Percentiles rank a stretch among this genome's conserved stretches.
These are phyloP conservation scores for Cyclocybe cylindracea DNA, from an alignment of 768 basidiomycete genomes.

Conservation along the genomic window DNA sequence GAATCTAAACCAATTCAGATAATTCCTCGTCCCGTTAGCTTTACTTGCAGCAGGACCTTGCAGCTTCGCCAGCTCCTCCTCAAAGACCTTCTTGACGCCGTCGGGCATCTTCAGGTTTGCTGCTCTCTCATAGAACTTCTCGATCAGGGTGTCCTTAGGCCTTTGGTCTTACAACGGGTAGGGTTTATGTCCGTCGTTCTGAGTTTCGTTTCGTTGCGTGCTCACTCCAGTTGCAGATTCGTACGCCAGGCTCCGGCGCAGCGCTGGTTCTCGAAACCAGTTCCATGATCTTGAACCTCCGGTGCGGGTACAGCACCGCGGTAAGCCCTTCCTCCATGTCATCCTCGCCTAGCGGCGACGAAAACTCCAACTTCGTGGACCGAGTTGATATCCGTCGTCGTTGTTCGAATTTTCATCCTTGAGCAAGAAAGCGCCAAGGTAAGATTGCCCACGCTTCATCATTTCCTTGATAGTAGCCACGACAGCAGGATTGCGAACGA, in stretches of 20 bases:
- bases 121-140: slow-evolving; percentile 89
- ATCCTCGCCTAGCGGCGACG: slow-evolving; percentile 60
- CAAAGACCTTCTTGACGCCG: slow-evolving; percentile 88
- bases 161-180: too few species aligned
- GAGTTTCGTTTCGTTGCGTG: too few species aligned
- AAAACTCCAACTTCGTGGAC: slow-evolving; percentile 96
- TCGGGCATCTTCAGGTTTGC: slow-evolving; percentile 86
- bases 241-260: too few species aligned
- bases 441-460: slow-evolving; percentile 95
- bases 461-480: slow-evolving; percentile 94
- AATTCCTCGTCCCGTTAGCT: slow-evolving; percentile 92
- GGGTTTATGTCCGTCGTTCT: too few species aligned
- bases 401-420: slow-evolving; percentile 93
- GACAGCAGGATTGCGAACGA: slow-evolving; percentile 87
- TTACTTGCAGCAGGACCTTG: slow-evolving; percentile 86
- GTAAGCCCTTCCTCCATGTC: slow-evolving; percentile 89
- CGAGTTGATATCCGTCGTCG: slow-evolving; percentile 82
- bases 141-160: slow-evolving; percentile 94
- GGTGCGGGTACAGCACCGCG: slow-evolving; percentile 93
- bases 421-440: slow-evolving; percentile 94
- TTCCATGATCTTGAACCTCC: slow-evolving; percentile 86
- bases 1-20: slow-evolving; percentile 94
- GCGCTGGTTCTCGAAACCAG: too few species aligned
- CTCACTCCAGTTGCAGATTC: too few species aligned
- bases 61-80: slow-evolving; percentile 92